Evolutionary conservation across 768 basidiomycete genomes (phyloP), one percentile per base, ranked within the genome.

Genomic region (Termitomyces sp.): DNA sequence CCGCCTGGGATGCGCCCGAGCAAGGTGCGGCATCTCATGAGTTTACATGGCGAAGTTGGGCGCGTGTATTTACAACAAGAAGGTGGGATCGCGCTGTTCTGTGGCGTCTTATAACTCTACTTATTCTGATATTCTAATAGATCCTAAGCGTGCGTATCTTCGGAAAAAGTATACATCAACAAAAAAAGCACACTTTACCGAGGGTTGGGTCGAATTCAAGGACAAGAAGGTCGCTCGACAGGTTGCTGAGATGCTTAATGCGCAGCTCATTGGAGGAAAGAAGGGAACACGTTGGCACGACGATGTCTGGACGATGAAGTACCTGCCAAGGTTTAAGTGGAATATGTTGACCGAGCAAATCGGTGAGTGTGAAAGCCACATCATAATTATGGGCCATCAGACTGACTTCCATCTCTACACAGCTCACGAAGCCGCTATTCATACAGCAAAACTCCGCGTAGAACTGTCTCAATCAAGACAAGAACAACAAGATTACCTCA

Each of bases 221-320:
- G 90, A 98, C 73, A 98, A 98, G 72, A 86, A 83, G 47, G 77
- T 98, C 44, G 97, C 94, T 0, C 83, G 94, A 20, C 86, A 85
- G 39, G 88, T 95, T 9, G 96, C 96, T 8, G 92, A 85, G 56
- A 93, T 98, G 92, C 76, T 99, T 62, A 99, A 99, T 68, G 97
- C 95, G 1, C 87, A 94, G 65, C 83, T 93, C 1, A 94, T 99
- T 59, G 97, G 96, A 29, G 94, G 93, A 2, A 95, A 93, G 76
- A 94, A 93, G 69, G 88, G 89, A 5, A 81, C 85, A 2, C 79
- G 92, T 57, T 98, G 93, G 92, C 79, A 92, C 68, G 96, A 98
- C 67, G 97, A 99, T 63, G 86, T 99, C 8, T 99, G 97, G 97
- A 98, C 97, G 56, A 96, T 98, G 94, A 96, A 96, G 69, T 99